Base-by-base conservation (phyloP, 1,284 basidiomycete genomes). In the Cerioporus squamosus region DNA sequence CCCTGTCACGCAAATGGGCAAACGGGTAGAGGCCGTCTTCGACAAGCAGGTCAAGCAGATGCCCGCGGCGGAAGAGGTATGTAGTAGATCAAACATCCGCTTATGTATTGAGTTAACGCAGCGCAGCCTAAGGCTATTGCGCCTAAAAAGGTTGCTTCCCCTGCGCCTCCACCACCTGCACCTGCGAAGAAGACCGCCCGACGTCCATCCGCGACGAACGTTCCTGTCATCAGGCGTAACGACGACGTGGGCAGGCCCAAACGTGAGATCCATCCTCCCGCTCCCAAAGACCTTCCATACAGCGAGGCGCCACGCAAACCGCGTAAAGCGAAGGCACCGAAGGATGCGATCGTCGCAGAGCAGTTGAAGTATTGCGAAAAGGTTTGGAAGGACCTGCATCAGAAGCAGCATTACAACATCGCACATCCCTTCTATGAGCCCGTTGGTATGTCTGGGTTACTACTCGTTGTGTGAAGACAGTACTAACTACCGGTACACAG, bases 211-310 rank as follows among this genome's bases (percentile, higher is more conserved):
- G 4, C 88, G 87, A 0, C n/a, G n/a, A 86, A 89, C n/a, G 82
- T 92, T 7, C 92, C 91, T 49, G 85, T 86, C 52, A 91, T 93
- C 66, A 84, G 90, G 44, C 88, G 91, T 26, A 87, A 85, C 17
- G 88, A 90, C 15, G 80, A 79, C 44, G 75, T 80, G 39, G 83
- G 85, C n/a, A 87, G 97, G 20, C 97, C 97, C 0, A 98, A 98
- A 78, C 92, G 97, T 53, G 97, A 98, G 74, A 96, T 98, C 40
- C 95, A 98, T 69, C 94, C 96, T 12, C 96, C 96, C 18, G 89
- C 95, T 15, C 89, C 95, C 0, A 95, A 95, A 74, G 97, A 98
- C 68, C 77, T 97, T 20, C 86, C 91, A 0, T 97, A 95, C 72
- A 81, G 85, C 29, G 92, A 95, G 68, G 81, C 75, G 15, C 87